A percentile compares a stretch with the other conserved stretches of the same genome.
These are phyloP conservation scores for Monosporozyma servazzii DNA, from an alignment of 805 yeast species.

Conservation along the genomic window DNA sequence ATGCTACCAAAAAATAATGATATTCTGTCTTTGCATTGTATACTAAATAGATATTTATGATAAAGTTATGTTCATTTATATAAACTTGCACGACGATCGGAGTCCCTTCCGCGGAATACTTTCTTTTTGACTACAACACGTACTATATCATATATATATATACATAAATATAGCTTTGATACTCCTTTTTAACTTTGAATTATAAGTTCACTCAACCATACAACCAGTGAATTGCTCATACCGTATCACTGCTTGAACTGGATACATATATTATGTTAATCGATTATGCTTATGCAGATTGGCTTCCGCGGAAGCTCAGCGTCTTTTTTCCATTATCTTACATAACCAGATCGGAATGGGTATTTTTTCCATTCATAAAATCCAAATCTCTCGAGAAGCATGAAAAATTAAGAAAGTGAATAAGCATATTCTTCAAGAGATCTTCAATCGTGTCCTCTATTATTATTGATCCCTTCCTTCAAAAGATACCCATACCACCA, in stretches of 20 bases:
- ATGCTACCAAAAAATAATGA: slow-evolving; percentile 21
- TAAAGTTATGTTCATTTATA: too few relatives aligned
- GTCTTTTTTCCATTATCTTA: not conserved
- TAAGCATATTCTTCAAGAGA: too few relatives aligned
- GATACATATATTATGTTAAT: too few relatives aligned
- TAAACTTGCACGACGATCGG: not conserved
- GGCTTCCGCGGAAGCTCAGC: not conserved
- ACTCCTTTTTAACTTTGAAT: too few relatives aligned
- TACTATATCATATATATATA: too few relatives aligned
- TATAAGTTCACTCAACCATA: too few relatives aligned
- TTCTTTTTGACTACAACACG: not conserved
- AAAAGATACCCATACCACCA: too few relatives aligned
- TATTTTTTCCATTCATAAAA: not conserved
- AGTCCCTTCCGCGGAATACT: not conserved
- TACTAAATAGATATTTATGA: not conserved
- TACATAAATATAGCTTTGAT: too few relatives aligned
- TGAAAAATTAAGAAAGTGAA: not conserved
- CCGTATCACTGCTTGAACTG: too few relatives aligned
- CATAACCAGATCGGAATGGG: not conserved
- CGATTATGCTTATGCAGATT: not conserved
- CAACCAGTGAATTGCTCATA: too few relatives aligned
- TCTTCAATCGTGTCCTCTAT: too few relatives aligned
- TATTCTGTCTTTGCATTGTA: not conserved
- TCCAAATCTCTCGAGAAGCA: not conserved
- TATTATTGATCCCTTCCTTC: too few relatives aligned